Evolutionary conservation across 352 stramenopile genomes (phyloP).

Genomic region (Pythium guiyangense): DNA sequence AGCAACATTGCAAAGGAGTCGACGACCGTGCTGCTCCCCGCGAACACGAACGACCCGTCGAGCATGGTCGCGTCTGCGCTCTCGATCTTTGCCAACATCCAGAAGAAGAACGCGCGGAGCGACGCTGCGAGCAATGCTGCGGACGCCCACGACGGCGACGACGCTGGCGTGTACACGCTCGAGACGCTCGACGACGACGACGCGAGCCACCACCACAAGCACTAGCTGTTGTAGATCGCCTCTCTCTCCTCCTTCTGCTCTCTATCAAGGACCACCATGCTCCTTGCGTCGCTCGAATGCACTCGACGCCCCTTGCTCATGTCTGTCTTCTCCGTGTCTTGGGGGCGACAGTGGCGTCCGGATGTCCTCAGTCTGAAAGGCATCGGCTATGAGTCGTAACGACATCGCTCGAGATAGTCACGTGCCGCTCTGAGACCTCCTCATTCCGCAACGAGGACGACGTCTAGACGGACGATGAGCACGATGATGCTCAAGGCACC

Average conservation of each 20-base stretch:
- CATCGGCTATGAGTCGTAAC: too few species aligned
- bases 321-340: too few species aligned
- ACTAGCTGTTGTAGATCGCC: constrained; percentile 2
- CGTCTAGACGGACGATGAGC: too few species aligned
- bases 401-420: too few species aligned
- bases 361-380: too few species aligned
- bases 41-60: constrained; percentile 80
- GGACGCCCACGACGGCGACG: constrained; percentile 15
- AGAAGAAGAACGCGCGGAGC: constrained; percentile 61
- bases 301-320: too few species aligned
- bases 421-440: too few species aligned
- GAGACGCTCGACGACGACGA: constrained; percentile 62
- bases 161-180: constrained; percentile 43
- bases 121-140: constrained; percentile 16
- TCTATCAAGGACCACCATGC: too few species aligned
- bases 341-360: too few species aligned
- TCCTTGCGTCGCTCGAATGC: too few species aligned
- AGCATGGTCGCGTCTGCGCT: constrained; percentile 89
- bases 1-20: constrained; percentile 87
- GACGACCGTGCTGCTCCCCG: constrained; percentile 80
- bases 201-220: constrained; percentile 19
- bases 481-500: neutral
- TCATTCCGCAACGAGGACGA: too few species aligned
- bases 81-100: constrained; percentile 85
- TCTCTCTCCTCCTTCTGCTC: too few species aligned